Evolutionary conservation across 768 basidiomycete genomes (phyloP).

Genomic region (Boletus barrowsii): DNA sequence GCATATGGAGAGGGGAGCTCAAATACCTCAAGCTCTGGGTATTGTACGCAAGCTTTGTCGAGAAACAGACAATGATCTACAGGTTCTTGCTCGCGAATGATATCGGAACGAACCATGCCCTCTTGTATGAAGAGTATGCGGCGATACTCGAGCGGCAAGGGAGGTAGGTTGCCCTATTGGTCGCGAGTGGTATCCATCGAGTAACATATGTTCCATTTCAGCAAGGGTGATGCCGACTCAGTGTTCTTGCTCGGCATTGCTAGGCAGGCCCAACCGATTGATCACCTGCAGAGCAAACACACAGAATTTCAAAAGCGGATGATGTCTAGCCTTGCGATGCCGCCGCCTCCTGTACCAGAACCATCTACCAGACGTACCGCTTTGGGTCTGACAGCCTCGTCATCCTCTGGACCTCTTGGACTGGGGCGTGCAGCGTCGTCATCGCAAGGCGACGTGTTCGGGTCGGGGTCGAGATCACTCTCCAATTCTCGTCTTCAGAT

Average conservation of each 20-base stretch:
- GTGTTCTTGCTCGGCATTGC: conserved; percentile 87
- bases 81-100: conserved; percentile 88
- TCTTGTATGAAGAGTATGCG: conserved; percentile 93
- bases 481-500: conserved; percentile 63
- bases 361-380: conserved; percentile 41
- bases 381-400: conserved; percentile 42
- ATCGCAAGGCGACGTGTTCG: conserved; percentile 29
- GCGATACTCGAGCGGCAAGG: conserved; percentile 77
- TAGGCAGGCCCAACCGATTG: conserved; percentile 74
- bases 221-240: conserved; percentile 86
- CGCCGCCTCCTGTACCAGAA: conserved; percentile 37
- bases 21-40: conserved; percentile 94
- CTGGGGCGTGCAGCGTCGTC: conserved; percentile 10
- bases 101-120: conserved; percentile 75
- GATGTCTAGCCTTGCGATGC: conserved; percentile 53
- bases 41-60: conserved; percentile 89
- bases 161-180: conserved; percentile 51
- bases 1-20: conserved; percentile 73
- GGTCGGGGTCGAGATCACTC: conserved; percentile 33
- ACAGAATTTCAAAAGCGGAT: conserved; percentile 90
- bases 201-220: conserved; percentile 29
- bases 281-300: conserved; percentile 73
- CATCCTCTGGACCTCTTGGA: conserved; percentile 29
- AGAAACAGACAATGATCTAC: conserved; percentile 85
- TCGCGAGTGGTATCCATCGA: conserved; percentile 29